These are phyloP conservation scores for Candida pseudoviswanathii DNA, from an alignment of 1,139 yeast species.

Conservation along the genomic window DNA sequence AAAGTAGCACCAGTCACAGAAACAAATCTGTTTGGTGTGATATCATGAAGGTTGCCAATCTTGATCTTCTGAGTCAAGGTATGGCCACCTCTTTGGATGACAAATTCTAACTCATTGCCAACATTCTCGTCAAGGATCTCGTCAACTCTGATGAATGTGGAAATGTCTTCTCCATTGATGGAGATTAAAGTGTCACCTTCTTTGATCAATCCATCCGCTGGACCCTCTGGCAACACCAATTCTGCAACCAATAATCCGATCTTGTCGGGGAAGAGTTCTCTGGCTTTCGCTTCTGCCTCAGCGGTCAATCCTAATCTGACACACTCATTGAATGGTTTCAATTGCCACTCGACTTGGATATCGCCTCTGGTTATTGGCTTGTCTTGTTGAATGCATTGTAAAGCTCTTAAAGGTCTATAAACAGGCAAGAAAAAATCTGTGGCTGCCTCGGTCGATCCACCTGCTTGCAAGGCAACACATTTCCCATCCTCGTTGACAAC, in stretches of 20 bases:
- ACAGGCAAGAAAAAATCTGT: conserved; percentile 92
- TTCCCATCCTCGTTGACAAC: conserved; percentile 86
- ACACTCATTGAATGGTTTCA: conserved; percentile 90
- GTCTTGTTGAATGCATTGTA: conserved; percentile 65
- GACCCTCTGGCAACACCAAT: conserved; percentile 83
- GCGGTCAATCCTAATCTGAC: conserved; percentile 79
- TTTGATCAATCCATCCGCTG: conserved; percentile 69
- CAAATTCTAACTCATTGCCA: conserved; percentile 58
- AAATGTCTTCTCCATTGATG: conserved; percentile 64
- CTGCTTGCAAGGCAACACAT: conserved; percentile 93
- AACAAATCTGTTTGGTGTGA: conserved; percentile 80
- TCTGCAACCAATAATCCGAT: conserved; percentile 88
- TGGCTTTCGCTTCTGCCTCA: conserved; percentile 71
- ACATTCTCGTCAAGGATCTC: conserved; percentile 76
- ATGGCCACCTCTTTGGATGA: conserved; percentile 74
- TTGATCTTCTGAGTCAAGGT: conserved; percentile 51
- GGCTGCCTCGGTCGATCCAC: conserved; percentile 88
- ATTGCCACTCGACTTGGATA: conserved; percentile 86
- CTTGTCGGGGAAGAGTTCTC: conserved; percentile 69
- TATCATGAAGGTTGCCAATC: conserved; percentile 76
- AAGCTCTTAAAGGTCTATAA: conserved; percentile 79
- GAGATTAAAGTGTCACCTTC: conserved; percentile 88
- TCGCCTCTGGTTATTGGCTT: conserved; percentile 73
- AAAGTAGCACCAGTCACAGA: conserved; percentile 87
- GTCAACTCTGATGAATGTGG: conserved; percentile 80